Percentiles rank a stretch among this genome's conserved stretches.
Evolutionary conservation across 1,139 yeast genomes (phyloP).

Genomic region (Ogataea hybrid): DNA sequence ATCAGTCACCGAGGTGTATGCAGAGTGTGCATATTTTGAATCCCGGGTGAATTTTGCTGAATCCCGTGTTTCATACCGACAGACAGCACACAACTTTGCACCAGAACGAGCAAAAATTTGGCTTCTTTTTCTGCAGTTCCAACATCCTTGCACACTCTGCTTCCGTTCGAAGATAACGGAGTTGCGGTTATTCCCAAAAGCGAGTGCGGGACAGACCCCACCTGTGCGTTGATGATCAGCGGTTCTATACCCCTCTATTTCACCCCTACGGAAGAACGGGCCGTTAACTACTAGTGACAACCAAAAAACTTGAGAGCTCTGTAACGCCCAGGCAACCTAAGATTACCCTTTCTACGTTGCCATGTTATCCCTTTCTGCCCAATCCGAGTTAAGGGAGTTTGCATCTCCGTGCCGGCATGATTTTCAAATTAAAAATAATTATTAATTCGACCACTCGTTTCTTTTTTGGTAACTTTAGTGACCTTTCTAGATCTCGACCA

Average conservation of each 20-base stretch:
- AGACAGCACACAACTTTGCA: neutral
- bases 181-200: slow-evolving; percentile 5
- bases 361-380: too few species aligned
- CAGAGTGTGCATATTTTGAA: neutral
- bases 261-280: neutral
- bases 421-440: neutral
- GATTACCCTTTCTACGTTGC: too few species aligned
- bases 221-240: slow-evolving; percentile 1
- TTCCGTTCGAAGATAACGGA: slow-evolving; percentile 1
- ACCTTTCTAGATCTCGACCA: neutral
- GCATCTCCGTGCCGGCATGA: neutral
- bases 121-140: neutral
- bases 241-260: slow-evolving; percentile 5
- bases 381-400: neutral
- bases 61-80: neutral
- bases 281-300: neutral
- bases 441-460: slow-evolving; percentile 1
- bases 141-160: neutral
- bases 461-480: slow-evolving; percentile 2
- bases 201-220: slow-evolving; percentile 4
- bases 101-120: neutral
- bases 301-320: too few species aligned
- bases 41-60: neutral
- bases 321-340: too few species aligned
- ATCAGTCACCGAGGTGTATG: neutral